A percentile compares a stretch with the other conserved stretches of the same genome.
Evolutionary conservation across 2,329 filamentous ascomycete genomes (phyloP).

Genomic region (Cordyceps cicadae): DNA sequence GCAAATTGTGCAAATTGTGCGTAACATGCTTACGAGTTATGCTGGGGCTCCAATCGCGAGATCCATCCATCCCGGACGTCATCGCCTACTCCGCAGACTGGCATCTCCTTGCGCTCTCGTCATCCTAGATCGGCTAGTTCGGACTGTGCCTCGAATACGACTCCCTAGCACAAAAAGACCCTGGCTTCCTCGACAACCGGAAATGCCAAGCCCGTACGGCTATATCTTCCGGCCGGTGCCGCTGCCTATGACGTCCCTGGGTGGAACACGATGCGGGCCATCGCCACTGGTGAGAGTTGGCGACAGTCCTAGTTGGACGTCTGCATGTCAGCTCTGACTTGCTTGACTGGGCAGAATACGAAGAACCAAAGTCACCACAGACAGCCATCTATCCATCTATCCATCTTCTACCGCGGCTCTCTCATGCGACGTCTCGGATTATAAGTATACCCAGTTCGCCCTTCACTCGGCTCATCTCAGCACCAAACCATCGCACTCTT

Average conservation of each 20-base stretch:
- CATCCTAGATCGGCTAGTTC: not conserved
- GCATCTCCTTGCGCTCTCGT: no score
- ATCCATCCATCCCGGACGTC: no score
- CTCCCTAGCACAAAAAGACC: slow-evolving; percentile 12
- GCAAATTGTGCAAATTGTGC: no score
- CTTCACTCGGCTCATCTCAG: not conserved
- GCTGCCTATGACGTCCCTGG: not conserved
- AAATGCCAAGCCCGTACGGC: not conserved
- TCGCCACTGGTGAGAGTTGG: not conserved
- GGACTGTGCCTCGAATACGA: not conserved
- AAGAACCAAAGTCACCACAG: not conserved
- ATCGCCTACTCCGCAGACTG: no score
- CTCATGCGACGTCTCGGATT: not conserved
- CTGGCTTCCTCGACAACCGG: not conserved
- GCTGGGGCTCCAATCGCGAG: no score
- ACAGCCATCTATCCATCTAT: not conserved
- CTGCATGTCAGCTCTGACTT: not conserved
- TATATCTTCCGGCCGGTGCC: not conserved
- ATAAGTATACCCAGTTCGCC: not conserved
- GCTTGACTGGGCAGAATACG: not conserved
- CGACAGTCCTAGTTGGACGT: not conserved
- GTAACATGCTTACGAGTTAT: no score
- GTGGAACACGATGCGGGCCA: not conserved
- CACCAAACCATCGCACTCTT: not conserved
- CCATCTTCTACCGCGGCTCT: not conserved